Conservation (phyloP, 345 rosid genomes). For the Brassica napus region DNA sequence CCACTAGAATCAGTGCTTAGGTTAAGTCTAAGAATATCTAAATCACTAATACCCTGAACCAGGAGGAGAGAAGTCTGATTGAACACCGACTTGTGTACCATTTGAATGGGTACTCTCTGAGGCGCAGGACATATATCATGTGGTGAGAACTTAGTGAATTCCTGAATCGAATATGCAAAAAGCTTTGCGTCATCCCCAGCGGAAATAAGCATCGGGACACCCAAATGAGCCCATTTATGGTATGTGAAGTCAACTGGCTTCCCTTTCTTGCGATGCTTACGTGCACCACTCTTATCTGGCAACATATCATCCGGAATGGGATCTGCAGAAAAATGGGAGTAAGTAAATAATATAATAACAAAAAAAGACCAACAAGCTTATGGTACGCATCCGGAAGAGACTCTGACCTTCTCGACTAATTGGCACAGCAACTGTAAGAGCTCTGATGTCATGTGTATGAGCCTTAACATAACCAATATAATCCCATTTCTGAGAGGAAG, state of each 20-base stretch:
- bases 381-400: background rate
- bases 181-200: conserved; percentile 97
- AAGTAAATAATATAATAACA: conserved; percentile 8
- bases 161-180: conserved; percentile 77
- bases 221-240: conserved; percentile 76
- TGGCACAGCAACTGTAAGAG: conserved; percentile 85
- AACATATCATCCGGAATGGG: conserved; percentile 36
- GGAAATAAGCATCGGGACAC: conserved; percentile 96
- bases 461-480: conserved; percentile 79
- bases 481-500: conserved; percentile 73
- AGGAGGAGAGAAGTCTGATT: conserved; percentile 64
- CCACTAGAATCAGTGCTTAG: conserved; percentile 46
- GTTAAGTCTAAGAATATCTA: conserved; percentile 70
- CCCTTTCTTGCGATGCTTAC: conserved; percentile 46
- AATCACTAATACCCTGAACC: conserved; percentile 60
- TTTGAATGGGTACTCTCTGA: conserved; percentile 79
- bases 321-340: conserved; percentile 46
- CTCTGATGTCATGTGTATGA: conserved; percentile 93
- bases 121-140: conserved; percentile 97
- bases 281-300: conserved; percentile 30
- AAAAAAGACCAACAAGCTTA: background rate
- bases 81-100: conserved; percentile 62
- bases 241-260: conserved; percentile 72
- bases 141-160: conserved; percentile 85
- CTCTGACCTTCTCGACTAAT: conserved; percentile 70